phyloP scores from a whole-genome alignment of 768 basidiomycete species.

The Suillus fuscotomentosus region DNA sequence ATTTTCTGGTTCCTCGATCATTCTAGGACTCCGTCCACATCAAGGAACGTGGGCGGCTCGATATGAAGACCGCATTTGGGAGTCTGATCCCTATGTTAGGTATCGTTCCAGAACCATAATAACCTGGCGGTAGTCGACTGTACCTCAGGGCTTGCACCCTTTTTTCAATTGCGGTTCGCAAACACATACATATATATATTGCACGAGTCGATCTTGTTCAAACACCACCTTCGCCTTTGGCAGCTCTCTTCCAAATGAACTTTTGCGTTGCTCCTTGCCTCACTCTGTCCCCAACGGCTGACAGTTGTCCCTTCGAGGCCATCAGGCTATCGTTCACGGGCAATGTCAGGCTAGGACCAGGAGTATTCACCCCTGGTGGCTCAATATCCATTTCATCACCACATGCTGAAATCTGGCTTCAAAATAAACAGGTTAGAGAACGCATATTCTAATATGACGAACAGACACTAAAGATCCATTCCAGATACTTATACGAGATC shows the following conservation, averaged over 20 bases:
- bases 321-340: conserved; percentile 35
- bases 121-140: background rate
- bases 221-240: background rate
- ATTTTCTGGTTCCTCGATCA: background rate
- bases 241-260: conserved; percentile 17
- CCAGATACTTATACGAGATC: conserved; percentile 48
- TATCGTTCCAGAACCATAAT: background rate
- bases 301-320: conserved; percentile 36
- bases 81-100: background rate
- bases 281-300: conserved; percentile 31
- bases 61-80: conserved; percentile 3
- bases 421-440: conserved; percentile 38
- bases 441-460: conserved; percentile 1
- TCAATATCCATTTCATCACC: conserved; percentile 39
- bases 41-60: background rate
- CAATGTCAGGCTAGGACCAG: conserved; percentile 20
- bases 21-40: background rate
- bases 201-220: background rate
- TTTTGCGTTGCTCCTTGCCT: conserved; percentile 29
- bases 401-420: conserved; percentile 49
- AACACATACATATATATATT: background rate
- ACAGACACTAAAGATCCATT: conserved; percentile 10
- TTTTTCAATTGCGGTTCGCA: conserved; percentile 1
- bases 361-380: conserved; percentile 28
- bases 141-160: conserved; percentile 1